These are phyloP conservation scores for Peterozyma toletana DNA, from an alignment of 805 yeast genomes.

Conservation along the genomic window DNA sequence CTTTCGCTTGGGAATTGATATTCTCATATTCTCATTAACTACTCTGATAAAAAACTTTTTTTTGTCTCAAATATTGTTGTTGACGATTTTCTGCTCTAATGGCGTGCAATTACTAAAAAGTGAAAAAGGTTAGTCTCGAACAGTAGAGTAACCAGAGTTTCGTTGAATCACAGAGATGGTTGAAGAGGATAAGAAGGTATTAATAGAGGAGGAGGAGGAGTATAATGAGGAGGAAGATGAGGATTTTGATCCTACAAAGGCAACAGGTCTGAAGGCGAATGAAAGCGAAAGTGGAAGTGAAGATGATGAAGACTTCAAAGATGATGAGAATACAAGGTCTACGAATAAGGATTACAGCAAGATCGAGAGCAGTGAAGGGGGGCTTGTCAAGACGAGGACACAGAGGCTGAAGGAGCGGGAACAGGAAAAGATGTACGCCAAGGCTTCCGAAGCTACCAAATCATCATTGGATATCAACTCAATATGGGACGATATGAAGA, in stretches of 20 bases:
- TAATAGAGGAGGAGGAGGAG: slow-evolving; percentile 25
- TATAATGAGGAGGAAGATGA: slow-evolving; percentile 53
- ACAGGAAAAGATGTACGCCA: slow-evolving; percentile 14
- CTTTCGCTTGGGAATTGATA: no score
- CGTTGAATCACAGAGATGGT: no score
- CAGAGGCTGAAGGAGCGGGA: slow-evolving; percentile 42
- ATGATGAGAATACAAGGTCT: slow-evolving; percentile 22
- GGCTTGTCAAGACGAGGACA: slow-evolving; percentile 63
- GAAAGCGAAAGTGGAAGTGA: slow-evolving; percentile 22
- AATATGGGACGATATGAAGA: slow-evolving; percentile 49
- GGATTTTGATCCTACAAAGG: slow-evolving; percentile 38
- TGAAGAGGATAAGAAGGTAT: background rate
- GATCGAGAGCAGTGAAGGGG: slow-evolving; percentile 52
- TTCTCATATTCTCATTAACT: no score
- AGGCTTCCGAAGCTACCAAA: slow-evolving; percentile 8
- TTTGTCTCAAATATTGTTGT: no score
- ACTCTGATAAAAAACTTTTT: no score
- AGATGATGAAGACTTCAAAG: slow-evolving; percentile 27
- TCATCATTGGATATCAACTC: slow-evolving; percentile 38
- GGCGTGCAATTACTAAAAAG: no score
- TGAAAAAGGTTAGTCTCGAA: no score
- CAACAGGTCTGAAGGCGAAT: slow-evolving; percentile 13
- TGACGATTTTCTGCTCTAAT: no score
- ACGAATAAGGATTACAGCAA: slow-evolving; percentile 14
- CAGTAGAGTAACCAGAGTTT: no score